A percentile compares a stretch with the other conserved stretches of the same genome.
Evolutionary conservation across 2,329 filamentous ascomycete genomes (phyloP).

Genomic region (Colletotrichum karsti): DNA sequence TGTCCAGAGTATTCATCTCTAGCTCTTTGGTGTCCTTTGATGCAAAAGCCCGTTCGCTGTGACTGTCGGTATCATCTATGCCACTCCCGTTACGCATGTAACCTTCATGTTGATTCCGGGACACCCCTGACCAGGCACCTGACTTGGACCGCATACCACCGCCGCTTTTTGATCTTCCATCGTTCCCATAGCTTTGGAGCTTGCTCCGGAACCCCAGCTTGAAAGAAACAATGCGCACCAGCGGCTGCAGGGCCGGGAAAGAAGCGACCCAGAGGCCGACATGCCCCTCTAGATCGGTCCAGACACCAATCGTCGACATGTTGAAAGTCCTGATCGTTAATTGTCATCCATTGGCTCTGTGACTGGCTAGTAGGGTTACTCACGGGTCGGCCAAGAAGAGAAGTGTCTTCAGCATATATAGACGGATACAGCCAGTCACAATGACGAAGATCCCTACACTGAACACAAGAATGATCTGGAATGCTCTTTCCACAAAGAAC

Average conservation of each 20-base stretch:
- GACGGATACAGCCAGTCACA: slow-evolving; percentile 44
- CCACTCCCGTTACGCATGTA: not conserved
- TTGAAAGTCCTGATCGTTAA: slow-evolving; percentile 40
- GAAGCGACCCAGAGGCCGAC: slow-evolving; percentile 50
- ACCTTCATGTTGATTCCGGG: not conserved
- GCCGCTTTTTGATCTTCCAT: not conserved
- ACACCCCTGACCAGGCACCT: not conserved
- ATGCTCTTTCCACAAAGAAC: slow-evolving; percentile 40
- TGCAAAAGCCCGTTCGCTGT: not conserved
- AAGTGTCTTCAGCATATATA: slow-evolving; percentile 39
- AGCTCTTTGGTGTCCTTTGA: no score
- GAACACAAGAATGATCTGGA: slow-evolving; percentile 46
- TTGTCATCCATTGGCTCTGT: no score
- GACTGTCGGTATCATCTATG: not conserved
- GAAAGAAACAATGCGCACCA: slow-evolving; percentile 41
- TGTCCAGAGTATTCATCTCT: no score
- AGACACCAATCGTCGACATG: slow-evolving; percentile 44
- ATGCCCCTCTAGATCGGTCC: slow-evolving; percentile 50
- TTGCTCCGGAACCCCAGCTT: slow-evolving; percentile 35
- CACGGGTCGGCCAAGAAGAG: slow-evolving; percentile 40
- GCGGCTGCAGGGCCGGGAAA: slow-evolving; percentile 47
- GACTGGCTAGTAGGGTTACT: slow-evolving; percentile 16
- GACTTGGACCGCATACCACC: not conserved
- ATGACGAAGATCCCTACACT: slow-evolving; percentile 46
- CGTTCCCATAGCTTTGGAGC: slow-evolving; percentile 8